Percentiles rank a stretch among this genome's conserved stretches.
Conservation (phyloP, 208 protist species). For the Endotrypanum monterogeii region DNA sequence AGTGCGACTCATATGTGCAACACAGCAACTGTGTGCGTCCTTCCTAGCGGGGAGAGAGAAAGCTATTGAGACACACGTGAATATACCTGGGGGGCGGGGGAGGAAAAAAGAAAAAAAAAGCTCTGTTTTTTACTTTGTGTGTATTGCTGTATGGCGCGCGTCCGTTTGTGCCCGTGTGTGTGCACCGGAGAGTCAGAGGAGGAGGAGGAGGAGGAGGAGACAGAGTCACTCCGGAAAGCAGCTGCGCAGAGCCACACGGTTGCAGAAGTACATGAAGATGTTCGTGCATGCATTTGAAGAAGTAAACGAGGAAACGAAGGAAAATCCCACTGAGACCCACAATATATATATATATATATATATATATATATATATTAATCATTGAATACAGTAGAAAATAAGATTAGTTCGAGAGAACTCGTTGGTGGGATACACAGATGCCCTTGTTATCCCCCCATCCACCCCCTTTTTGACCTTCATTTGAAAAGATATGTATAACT, state of each 20-base stretch:
- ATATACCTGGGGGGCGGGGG: no score
- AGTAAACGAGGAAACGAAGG: neutral
- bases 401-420: no score
- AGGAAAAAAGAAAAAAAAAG: neutral
- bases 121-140: no score
- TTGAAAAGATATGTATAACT: no score
- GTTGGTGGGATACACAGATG: no score
- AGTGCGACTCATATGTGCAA: slow-evolving; percentile 1
- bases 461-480: no score
- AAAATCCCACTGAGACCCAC: neutral
- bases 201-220: neutral
- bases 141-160: neutral
- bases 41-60: neutral
- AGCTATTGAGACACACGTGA: no score
- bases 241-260: neutral
- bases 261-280: neutral
- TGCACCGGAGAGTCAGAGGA: neutral
- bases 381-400: no score
- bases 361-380: no score
- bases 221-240: neutral
- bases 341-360: no score
- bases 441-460: no score
- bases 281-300: neutral
- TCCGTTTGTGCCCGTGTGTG: neutral
- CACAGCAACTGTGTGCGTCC: neutral